Base-by-base conservation (phyloP, 768 basidiomycete genomes). In the Leucosporidium creatinivorum region DNA sequence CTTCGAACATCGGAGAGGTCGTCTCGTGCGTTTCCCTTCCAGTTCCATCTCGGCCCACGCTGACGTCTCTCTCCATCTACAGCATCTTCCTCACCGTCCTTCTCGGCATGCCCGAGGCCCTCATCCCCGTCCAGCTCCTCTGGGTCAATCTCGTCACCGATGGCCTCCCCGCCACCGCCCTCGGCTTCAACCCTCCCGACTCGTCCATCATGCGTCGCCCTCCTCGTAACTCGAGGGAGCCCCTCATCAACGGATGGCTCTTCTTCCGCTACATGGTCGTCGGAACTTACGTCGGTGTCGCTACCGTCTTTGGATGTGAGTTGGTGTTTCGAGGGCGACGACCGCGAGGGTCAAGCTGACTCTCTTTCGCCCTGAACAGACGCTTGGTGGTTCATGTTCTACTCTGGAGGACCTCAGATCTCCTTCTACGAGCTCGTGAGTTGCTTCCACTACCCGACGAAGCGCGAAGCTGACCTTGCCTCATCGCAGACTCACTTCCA, bases 81-180 rank as follows among this genome's bases (percentile, higher is more conserved):
- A 82, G 89, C 78, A 99, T 99, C 79, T 99, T 99, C 83, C 80
- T 98, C 73, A 97, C 96, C 3, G 93, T 98, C 30, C 83, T 97
- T 58, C 83, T 99, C 69, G 94, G 96, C 76, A 98, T 98, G 94
- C 94, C 94, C n/a, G 94, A 98, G 78, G 94, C 96, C 61, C 81
- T 99, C 63, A 97, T 97, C 75, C 93, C 93, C 52, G 93, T 97
- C 21, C 94, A 99, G 83, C 82, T 99, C 52, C 87, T 99, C 61
- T 98, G 93, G 92, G 93, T 98, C 77, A 99, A 98, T 80, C 81
- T 98, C 65, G 92, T 98, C 71, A 98, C 93, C 61, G 93, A 96
- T 81, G 90, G 91, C 80, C 82, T 96, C 51, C 94, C 93, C 3
- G 93, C 94, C 18, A 94, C 93, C 48, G 94, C 94, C 1, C 86